phyloP scores from a whole-genome alignment of 305 asterid species.

The Plantago coronopus region DNA sequence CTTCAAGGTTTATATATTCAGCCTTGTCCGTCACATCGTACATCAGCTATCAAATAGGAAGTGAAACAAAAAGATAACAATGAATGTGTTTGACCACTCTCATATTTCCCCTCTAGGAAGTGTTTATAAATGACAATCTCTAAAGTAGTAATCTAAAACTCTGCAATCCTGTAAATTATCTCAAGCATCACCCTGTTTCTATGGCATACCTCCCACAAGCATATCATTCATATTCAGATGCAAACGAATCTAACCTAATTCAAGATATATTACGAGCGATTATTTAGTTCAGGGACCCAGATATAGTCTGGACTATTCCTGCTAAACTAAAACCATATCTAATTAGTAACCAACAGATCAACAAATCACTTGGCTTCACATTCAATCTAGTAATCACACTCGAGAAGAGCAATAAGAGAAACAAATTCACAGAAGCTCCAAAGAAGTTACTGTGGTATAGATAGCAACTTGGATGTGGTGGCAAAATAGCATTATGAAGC shows the following conservation, averaged over 20 bases:
- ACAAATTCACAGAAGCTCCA: not conserved
- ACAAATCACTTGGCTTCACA: not conserved
- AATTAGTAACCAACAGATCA: no score
- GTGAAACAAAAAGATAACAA: not conserved
- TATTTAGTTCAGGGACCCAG: no score
- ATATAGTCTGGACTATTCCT: not conserved
- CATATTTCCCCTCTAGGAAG: not conserved
- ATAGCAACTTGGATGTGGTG: not conserved
- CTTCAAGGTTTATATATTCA: conserved; percentile 6
- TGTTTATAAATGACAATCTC: conserved; percentile 13
- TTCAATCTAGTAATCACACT: not conserved
- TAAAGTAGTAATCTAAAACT: not conserved
- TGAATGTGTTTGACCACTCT: not conserved
- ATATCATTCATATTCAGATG: not conserved
- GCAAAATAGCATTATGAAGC: not conserved
- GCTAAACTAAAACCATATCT: not conserved
- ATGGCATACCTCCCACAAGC: no score
- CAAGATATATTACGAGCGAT: not conserved
- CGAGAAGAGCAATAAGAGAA: not conserved
- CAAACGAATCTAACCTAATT: not conserved
- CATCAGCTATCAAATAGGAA: conserved; percentile 4
- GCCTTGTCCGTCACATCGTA: conserved; percentile 5
- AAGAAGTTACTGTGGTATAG: not conserved
- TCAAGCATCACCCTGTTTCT: no score
- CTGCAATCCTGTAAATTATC: no score